Evolutionary conservation across 2,329 filamentous ascomycete species (phyloP).

Genomic region (Paecilomyces dactylethromorphus): DNA sequence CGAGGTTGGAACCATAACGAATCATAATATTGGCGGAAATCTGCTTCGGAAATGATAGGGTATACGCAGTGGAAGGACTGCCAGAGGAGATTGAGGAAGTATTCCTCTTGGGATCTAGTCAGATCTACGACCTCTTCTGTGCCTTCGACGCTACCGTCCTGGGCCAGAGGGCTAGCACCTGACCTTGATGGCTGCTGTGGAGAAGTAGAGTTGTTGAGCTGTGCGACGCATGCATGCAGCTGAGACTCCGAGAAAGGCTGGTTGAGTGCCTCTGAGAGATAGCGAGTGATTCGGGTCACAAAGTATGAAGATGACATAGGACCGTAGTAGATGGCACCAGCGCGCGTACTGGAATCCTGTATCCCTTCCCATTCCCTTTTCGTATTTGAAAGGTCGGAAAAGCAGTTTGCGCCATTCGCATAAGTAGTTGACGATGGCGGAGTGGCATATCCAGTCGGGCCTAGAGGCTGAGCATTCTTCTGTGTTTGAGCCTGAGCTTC

Average conservation of each 20-base stretch:
- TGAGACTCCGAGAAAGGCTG: constrained; percentile 16
- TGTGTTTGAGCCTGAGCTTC: not conserved
- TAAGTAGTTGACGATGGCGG: constrained; percentile 13
- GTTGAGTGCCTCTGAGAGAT: constrained; percentile 22
- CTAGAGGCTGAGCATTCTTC: no score
- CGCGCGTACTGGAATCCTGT: not conserved
- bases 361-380: constrained; percentile 11
- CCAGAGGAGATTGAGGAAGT: constrained; percentile 44
- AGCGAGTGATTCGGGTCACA: constrained; percentile 27
- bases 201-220: constrained; percentile 3
- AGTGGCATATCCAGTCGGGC: not conserved
- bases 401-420: constrained; percentile 30
- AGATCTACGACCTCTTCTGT: constrained; percentile 21
- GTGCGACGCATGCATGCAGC: constrained; percentile 9
- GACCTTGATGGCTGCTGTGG: not conserved
- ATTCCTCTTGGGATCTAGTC: constrained; percentile 39
- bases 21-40: constrained; percentile 38
- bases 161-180: constrained; percentile 1
- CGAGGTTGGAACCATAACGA: constrained; percentile 29
- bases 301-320: constrained; percentile 41
- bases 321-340: constrained; percentile 30
- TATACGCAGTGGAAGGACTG: constrained; percentile 37
- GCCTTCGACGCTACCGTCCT: constrained; percentile 4
- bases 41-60: constrained; percentile 37
- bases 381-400: constrained; percentile 26